Conservation (phyloP, 2,329 filamentous ascomycete genomes). For the Fusarium equiseti region DNA sequence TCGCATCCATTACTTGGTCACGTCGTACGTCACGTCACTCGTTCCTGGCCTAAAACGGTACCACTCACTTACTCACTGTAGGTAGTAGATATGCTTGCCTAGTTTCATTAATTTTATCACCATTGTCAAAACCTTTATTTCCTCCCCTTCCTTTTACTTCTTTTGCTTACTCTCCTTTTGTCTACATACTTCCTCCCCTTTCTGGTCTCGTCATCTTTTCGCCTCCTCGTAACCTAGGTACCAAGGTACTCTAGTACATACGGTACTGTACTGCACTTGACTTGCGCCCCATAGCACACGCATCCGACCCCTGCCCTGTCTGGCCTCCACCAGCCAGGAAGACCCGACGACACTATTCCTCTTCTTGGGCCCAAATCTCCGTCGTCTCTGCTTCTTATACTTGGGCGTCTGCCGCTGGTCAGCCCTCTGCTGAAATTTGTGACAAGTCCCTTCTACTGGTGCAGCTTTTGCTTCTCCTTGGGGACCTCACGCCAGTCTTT, state of each 20-base stretch:
- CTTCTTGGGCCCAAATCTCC: slow-evolving; percentile 40
- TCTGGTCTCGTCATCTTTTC: slow-evolving; percentile 22
- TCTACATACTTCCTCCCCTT: slow-evolving; percentile 11
- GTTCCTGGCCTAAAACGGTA: not conserved
- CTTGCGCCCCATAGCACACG: slow-evolving; percentile 37
- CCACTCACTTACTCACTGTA: not conserved
- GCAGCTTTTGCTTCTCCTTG: slow-evolving; percentile 22
- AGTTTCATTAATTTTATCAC: not conserved
- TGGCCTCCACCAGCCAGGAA: slow-evolving; percentile 40
- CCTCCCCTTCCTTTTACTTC: slow-evolving; percentile 3
- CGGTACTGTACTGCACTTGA: not conserved
- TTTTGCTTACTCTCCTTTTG: slow-evolving; percentile 12
- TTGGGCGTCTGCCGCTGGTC: slow-evolving; percentile 26
- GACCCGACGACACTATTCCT: slow-evolving; percentile 41
- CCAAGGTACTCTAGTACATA: not conserved
- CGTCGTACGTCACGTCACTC: slow-evolving; percentile 13
- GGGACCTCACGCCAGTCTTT: slow-evolving; percentile 27
- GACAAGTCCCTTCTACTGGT: slow-evolving; percentile 28
- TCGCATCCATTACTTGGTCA: not conserved
- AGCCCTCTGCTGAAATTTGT: slow-evolving; percentile 19
- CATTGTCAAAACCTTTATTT: not conserved
- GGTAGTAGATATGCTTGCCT: slow-evolving; percentile 23
- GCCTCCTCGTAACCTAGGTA: slow-evolving; percentile 12
- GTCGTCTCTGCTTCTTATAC: slow-evolving; percentile 28
- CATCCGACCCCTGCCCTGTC: slow-evolving; percentile 43